Evolutionary conservation across 1,284 basidiomycete genomes (phyloP), one percentile per base, ranked within the genome.

Genomic region (Boletus mariae): DNA sequence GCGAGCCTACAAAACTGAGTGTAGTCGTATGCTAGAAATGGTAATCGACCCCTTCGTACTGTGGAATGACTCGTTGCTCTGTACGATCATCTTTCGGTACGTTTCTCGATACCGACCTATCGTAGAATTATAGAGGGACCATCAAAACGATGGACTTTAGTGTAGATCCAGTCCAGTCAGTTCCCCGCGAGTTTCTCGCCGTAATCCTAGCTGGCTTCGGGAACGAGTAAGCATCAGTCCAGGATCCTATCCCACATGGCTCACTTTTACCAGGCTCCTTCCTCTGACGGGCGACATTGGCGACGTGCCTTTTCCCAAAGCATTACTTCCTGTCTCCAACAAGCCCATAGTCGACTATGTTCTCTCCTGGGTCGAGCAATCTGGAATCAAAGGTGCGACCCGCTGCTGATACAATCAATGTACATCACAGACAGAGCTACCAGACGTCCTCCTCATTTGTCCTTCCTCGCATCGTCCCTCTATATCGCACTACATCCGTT

Each of bases 191-290:
- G 69, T 95, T 95, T 67, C 79, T 88, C 46, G 93, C 90, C 0
- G 84, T 95, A 12, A 75, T 95, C 38, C 77, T 95, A 5, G 88
- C 90, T 26, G 93, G 93, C 25, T 90, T 92, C 71, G 93, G 93
- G 10, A 85, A 90, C 63, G 88, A 90, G 93, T 92, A 69, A 67
- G 82, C 40, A 35, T 23, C 42, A 10, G 11, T 6, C 40, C 25
- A 15, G 28, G 29, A 1, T 40, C 6, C 3, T 49, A 4, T 49
- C 9, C 9, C 4, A 23, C 4, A 11, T 15, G 26, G 26, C 53
- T 63, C 26, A 69, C 61, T 52, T 53, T 53, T 46, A 58, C 11
- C 62, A 92, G 90, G 58, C 76, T 92, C 25, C 69, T 79, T 47
- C 90, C 90, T 1, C 71, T 92, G 47, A 90, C 87, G 6, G 82